A percentile compares a stretch with the other conserved stretches of the same genome.
These are phyloP conservation scores for Miscanthus lutarioriparius DNA, from an alignment of 176 grass and related monocot genomes.

Conservation along the genomic window DNA sequence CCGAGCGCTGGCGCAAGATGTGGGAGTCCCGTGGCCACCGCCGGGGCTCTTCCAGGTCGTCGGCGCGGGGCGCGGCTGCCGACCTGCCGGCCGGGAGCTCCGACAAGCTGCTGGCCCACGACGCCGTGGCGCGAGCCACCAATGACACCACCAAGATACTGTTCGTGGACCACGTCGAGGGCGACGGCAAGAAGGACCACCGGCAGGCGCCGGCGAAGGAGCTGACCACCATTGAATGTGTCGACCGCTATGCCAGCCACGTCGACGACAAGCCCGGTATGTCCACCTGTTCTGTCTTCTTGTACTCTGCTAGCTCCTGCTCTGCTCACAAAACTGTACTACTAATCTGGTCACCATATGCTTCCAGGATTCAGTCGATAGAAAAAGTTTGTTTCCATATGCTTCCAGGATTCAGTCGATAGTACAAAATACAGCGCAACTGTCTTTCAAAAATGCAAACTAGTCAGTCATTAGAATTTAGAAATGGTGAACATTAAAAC, in stretches of 20 bases:
- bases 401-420: too few relatives aligned
- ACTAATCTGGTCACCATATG: background rate
- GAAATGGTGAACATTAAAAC: background rate
- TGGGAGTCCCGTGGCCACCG: slow-evolving; percentile 57
- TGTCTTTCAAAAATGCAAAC: too few relatives aligned
- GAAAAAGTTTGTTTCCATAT: background rate
- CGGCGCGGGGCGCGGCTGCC: slow-evolving; percentile 8
- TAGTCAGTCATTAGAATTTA: background rate
- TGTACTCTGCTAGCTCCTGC: background rate
- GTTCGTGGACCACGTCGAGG: slow-evolving; percentile 63
- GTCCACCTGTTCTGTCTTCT: background rate
- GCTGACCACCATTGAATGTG: slow-evolving; percentile 34
- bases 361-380: background rate
- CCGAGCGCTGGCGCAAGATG: slow-evolving; percentile 69
- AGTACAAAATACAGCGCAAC: too few relatives aligned
- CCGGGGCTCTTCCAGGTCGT: slow-evolving; percentile 48
- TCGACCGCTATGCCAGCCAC: slow-evolving; percentile 45
- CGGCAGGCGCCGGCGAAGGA: slow-evolving; percentile 33
- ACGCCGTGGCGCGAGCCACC: slow-evolving; percentile 17
- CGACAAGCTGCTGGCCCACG: slow-evolving; percentile 17
- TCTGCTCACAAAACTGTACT: background rate
- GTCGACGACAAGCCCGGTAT: slow-evolving; percentile 67
- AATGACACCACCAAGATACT: slow-evolving; percentile 50
- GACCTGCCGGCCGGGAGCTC: slow-evolving; percentile 36
- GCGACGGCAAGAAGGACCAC: slow-evolving; percentile 36